Percentiles rank a stretch among this genome's conserved stretches.
phyloP scores from a whole-genome alignment of 2,329 filamentous ascomycete genomes.

The Colletotrichum sp. region DNA sequence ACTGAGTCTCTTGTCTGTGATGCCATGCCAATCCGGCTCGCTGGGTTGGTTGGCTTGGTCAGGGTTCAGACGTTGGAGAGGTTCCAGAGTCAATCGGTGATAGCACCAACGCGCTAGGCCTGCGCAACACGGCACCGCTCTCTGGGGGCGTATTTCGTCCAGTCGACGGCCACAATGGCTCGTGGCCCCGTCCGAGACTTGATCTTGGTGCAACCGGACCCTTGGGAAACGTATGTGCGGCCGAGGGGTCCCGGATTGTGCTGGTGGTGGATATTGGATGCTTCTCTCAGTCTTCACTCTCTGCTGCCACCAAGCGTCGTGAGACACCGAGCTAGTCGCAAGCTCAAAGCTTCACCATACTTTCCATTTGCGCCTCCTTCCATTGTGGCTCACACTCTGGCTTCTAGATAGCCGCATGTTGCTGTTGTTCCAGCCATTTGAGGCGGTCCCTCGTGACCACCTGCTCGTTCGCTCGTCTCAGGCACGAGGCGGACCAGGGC shows the following conservation, averaged over 20 bases:
- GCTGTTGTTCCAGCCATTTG: neutral
- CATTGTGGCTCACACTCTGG: neutral
- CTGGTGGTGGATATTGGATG: neutral
- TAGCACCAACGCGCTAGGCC: conserved; percentile 1
- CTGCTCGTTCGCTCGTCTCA: neutral
- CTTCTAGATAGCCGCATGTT: neutral
- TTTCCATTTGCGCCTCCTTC: neutral
- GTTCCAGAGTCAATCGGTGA: conserved; percentile 7
- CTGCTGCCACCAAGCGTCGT: conserved; percentile 3
- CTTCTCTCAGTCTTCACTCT: conserved; percentile 1
- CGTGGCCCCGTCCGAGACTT: neutral
- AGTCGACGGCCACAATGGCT: neutral
- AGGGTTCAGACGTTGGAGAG: conserved; percentile 16
- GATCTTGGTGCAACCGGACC: conserved; percentile 18
- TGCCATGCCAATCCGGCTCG: conserved; percentile 18
- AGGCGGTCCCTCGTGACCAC: neutral
- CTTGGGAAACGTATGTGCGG: conserved; percentile 10
- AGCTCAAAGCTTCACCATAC: neutral
- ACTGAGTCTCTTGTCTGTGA: conserved; percentile 10
- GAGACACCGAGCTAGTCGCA: conserved; percentile 7
- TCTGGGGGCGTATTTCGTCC: conserved; percentile 6
- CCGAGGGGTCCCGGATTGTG: neutral
- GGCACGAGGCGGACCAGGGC: neutral
- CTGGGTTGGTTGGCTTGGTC: conserved; percentile 2
- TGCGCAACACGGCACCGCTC: neutral